Evolutionary conservation across 2,329 filamentous ascomycete genomes (phyloP).

Genomic region (Xylariaceae sp.): DNA sequence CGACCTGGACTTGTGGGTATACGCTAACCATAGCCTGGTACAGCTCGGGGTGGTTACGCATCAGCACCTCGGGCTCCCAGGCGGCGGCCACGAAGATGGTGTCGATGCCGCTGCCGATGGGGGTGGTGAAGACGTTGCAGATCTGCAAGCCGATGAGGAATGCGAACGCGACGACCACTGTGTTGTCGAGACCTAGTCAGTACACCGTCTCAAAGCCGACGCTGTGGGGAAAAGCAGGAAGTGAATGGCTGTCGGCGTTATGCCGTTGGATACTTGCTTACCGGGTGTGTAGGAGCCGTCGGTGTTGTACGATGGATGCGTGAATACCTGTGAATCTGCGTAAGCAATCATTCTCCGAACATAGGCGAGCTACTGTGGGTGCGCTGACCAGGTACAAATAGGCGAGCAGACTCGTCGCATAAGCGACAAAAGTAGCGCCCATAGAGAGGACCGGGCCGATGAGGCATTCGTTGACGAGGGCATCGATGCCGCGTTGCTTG

Average conservation of each 20-base stretch:
- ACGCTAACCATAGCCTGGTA: conserved; percentile 78
- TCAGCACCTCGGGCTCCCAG: conserved; percentile 73
- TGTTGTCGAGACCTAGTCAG: conserved; percentile 4
- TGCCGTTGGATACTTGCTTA: conserved; percentile 13
- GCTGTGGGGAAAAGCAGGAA: background rate
- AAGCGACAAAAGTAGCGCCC: conserved; percentile 75
- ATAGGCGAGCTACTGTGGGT: conserved; percentile 53
- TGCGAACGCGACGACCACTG: conserved; percentile 45
- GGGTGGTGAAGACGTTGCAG: conserved; percentile 85
- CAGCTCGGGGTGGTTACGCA: conserved; percentile 78
- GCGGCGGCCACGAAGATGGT: conserved; percentile 84
- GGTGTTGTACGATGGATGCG: conserved; percentile 30
- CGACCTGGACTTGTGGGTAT: conserved; percentile 81
- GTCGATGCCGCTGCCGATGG: conserved; percentile 84
- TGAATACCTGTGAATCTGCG: conserved; percentile 27
- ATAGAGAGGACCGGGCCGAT: conserved; percentile 65
- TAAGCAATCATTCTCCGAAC: conserved; percentile 3
- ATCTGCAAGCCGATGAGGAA: conserved; percentile 92
- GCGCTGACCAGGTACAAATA: conserved; percentile 87
- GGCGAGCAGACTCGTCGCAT: conserved; percentile 76
- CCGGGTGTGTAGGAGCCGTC: conserved; percentile 33
- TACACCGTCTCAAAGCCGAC: background rate
- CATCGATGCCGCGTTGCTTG: conserved; percentile 88
- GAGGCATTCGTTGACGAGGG: conserved; percentile 85
- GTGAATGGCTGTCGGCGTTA: too few relatives aligned